These are phyloP conservation scores for Colletotrichum salicis DNA, from an alignment of 2,329 filamentous ascomycete species.

Conservation along the genomic window DNA sequence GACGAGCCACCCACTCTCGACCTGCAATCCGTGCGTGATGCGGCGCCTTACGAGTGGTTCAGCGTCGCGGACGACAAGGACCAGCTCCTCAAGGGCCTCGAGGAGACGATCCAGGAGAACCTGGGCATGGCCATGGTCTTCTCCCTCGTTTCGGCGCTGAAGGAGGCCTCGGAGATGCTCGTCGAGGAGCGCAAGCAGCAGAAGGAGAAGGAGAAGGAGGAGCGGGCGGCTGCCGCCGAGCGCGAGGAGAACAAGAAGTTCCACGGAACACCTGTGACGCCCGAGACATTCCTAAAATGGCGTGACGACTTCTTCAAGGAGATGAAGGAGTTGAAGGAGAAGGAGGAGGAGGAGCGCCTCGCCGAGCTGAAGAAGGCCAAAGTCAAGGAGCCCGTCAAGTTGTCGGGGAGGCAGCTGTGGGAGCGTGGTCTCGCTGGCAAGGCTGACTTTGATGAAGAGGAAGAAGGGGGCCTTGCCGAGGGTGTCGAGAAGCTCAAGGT, in stretches of 20 bases:
- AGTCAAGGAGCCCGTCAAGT: slow-evolving; percentile 77
- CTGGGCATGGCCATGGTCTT: slow-evolving; percentile 98
- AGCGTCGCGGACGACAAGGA: slow-evolving; percentile 84
- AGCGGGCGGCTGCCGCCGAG: slow-evolving; percentile 70
- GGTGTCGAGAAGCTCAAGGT: slow-evolving; percentile 79
- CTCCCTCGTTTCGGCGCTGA: slow-evolving; percentile 85
- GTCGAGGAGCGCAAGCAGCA: slow-evolving; percentile 78
- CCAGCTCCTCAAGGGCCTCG: slow-evolving; percentile 75
- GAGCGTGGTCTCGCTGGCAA: slow-evolving; percentile 77
- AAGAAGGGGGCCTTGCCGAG: slow-evolving; percentile 68
- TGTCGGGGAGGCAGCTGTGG: slow-evolving; percentile 82
- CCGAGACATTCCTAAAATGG: slow-evolving; percentile 87
- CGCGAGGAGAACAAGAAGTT: slow-evolving; percentile 97
- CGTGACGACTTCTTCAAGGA: slow-evolving; percentile 80
- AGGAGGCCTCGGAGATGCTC: slow-evolving; percentile 89
- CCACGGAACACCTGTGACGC: slow-evolving; percentile 88
- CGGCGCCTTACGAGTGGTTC: slow-evolving; percentile 76
- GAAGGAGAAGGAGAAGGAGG: slow-evolving; percentile 67
- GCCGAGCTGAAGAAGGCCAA: slow-evolving; percentile 85
- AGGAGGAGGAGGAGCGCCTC: slow-evolving; percentile 78
- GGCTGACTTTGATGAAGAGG: slow-evolving; percentile 72
- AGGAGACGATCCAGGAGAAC: slow-evolving; percentile 87
- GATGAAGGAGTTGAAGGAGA: slow-evolving; percentile 77
- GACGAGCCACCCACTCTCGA: slow-evolving; percentile 87
- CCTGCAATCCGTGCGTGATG: slow-evolving; percentile 77